phyloP scores from a whole-genome alignment of 2,329 filamentous ascomycete genomes.

The Beauveria rudraprayagi region DNA sequence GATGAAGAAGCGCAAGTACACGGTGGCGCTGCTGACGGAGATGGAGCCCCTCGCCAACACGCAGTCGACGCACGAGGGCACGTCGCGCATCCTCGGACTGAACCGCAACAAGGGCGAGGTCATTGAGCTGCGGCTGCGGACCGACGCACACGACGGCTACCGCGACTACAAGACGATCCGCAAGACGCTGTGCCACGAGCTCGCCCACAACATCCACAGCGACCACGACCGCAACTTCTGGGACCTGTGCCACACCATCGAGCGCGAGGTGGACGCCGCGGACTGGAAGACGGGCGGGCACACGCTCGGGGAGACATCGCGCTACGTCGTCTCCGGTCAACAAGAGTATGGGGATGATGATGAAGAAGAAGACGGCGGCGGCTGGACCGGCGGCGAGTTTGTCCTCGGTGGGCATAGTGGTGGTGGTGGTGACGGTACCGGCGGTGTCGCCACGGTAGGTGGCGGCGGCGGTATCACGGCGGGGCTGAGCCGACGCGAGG shows the following conservation, averaged over 20 bases:
- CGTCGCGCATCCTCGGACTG: conserved; percentile 70
- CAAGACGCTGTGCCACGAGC: conserved; percentile 87
- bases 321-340: conserved; percentile 44
- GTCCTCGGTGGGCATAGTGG: conserved; percentile 55
- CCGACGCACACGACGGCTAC: conserved; percentile 90
- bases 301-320: conserved; percentile 55
- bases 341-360: conserved; percentile 34
- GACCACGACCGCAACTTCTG: conserved; percentile 85
- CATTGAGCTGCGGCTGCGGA: conserved; percentile 84
- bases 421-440: conserved; percentile 51
- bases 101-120: conserved; percentile 85
- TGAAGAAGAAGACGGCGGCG: conserved; percentile 56
- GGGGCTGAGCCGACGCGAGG: conserved; percentile 60
- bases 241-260: conserved; percentile 79
- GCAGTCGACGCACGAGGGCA: conserved; percentile 57
- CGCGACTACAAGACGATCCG: conserved; percentile 87
- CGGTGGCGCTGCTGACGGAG: conserved; percentile 79
- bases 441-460: conserved; percentile 35
- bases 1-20: conserved; percentile 81
- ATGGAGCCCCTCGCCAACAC: conserved; percentile 89
- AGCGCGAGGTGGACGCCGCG: conserved; percentile 71
- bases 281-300: conserved; percentile 71
- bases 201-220: conserved; percentile 83
- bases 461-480: conserved; percentile 36
- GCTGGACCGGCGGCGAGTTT: conserved; percentile 73